A percentile compares a stretch with the other conserved stretches of the same genome.
Evolutionary conservation across 805 yeast genomes (phyloP).

Genomic region (Starmerella stigmatis): DNA sequence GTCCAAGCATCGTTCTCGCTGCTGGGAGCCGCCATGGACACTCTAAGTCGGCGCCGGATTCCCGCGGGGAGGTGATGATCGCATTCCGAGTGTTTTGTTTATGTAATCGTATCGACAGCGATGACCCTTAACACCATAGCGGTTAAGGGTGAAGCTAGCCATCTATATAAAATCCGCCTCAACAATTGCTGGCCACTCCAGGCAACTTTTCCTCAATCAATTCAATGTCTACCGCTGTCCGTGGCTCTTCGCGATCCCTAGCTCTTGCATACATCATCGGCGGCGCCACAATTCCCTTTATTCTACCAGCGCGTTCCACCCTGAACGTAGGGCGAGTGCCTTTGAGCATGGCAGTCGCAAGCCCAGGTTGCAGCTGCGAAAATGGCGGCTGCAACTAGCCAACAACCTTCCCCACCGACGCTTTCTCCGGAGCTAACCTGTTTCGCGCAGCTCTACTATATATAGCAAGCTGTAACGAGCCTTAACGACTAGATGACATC

Average conservation of each 20-base stretch:
- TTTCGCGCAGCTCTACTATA: no score
- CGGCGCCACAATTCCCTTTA: slow-evolving; percentile 27
- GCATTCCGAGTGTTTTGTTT: slow-evolving; percentile 3
- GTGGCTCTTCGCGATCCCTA: slow-evolving; percentile 11
- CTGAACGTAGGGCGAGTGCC: neutral
- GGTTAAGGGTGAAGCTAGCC: neutral
- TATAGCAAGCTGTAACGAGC: no score
- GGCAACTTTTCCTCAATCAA: neutral
- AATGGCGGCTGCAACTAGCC: slow-evolving; percentile 1
- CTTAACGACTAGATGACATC: neutral
- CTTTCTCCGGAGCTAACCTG: no score
- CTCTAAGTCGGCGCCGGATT: neutral
- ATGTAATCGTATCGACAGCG: slow-evolving; percentile 7
- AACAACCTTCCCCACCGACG: no score
- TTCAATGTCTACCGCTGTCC: slow-evolving; percentile 3
- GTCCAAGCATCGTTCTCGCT: neutral
- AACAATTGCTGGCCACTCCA: neutral
- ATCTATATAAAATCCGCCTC: neutral
- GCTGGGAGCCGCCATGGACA: neutral
- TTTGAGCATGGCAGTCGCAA: slow-evolving; percentile 2
- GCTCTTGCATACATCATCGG: slow-evolving; percentile 25
- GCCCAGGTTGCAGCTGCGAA: slow-evolving; percentile 7
- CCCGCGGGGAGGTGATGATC: neutral
- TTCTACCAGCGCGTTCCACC: slow-evolving; percentile 26
- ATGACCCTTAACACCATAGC: slow-evolving; percentile 2